Conservation (phyloP, 2,329 filamentous ascomycete genomes). For the Cytospora leucostoma region DNA sequence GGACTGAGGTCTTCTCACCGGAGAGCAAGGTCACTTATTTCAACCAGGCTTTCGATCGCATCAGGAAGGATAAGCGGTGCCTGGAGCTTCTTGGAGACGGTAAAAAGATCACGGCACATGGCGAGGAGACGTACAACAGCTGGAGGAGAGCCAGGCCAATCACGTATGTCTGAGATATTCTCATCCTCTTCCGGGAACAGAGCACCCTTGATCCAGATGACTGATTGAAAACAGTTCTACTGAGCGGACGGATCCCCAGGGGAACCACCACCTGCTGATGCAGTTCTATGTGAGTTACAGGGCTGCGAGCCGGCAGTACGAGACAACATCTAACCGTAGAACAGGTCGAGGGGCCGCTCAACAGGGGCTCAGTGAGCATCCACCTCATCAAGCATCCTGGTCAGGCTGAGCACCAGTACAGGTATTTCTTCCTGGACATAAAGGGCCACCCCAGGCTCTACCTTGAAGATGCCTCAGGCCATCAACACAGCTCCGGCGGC, state of each 20-base stretch:
- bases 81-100: slow-evolving; percentile 72
- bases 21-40: slow-evolving; percentile 87
- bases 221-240: slow-evolving; percentile 56
- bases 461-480: slow-evolving; percentile 54
- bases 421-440: slow-evolving; percentile 78
- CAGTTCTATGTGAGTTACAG: slow-evolving; percentile 72
- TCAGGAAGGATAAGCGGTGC: slow-evolving; percentile 73
- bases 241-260: slow-evolving; percentile 68
- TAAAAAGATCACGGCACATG: slow-evolving; percentile 76
- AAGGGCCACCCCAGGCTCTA: slow-evolving; percentile 68
- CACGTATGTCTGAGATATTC: slow-evolving; percentile 45
- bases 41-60: slow-evolving; percentile 79
- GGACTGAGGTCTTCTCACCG: slow-evolving; percentile 78
- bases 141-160: slow-evolving; percentile 72
- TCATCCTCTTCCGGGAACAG: slow-evolving; percentile 4
- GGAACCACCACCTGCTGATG: slow-evolving; percentile 80
- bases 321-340: slow-evolving; percentile 69
- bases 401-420: slow-evolving; percentile 72
- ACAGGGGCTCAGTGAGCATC: slow-evolving; percentile 71
- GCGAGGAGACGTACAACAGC: slow-evolving; percentile 77
- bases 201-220: background rate
- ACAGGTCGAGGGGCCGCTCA: slow-evolving; percentile 75
- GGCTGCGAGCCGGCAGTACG: slow-evolving; percentile 57
- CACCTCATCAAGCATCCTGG: slow-evolving; percentile 73
- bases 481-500: slow-evolving; percentile 35